Evolutionary conservation across 1,139 yeast species (phyloP).

Genomic region (Arxiozyma slooffiae): DNA sequence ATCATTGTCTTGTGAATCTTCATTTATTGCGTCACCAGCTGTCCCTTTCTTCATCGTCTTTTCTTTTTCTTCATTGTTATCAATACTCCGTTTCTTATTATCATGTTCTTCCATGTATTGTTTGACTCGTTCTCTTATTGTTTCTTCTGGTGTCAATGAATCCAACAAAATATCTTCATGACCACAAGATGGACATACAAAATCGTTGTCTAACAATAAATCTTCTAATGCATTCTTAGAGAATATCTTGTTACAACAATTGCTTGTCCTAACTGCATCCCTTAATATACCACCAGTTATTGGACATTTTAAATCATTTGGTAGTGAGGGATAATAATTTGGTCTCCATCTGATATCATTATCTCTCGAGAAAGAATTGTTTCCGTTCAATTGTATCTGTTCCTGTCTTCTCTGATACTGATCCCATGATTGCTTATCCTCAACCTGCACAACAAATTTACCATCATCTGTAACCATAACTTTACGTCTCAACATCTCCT

Average conservation of each 20-base stretch:
- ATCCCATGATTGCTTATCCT: slow-evolving; percentile 90
- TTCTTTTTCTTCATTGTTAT: neutral
- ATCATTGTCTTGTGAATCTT: neutral
- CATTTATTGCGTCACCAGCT: too few relatives aligned
- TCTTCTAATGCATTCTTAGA: slow-evolving; percentile 63
- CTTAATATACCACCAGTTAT: slow-evolving; percentile 50
- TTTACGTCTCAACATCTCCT: slow-evolving; percentile 59
- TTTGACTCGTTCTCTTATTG: slow-evolving; percentile 44
- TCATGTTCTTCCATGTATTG: slow-evolving; percentile 41
- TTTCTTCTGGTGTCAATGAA: slow-evolving; percentile 52
- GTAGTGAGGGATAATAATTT: slow-evolving; percentile 29
- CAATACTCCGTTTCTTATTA: neutral
- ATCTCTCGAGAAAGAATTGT: too few relatives aligned
- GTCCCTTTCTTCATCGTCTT: too few relatives aligned
- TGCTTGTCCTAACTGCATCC: slow-evolving; percentile 68
- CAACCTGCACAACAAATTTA: slow-evolving; percentile 87
- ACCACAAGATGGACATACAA: slow-evolving; percentile 82
- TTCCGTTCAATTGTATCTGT: slow-evolving; percentile 42
- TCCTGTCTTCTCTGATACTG: slow-evolving; percentile 63
- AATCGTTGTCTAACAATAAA: slow-evolving; percentile 68
- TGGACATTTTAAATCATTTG: slow-evolving; percentile 45
- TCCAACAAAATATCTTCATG: slow-evolving; percentile 69
- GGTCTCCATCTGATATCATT: slow-evolving; percentile 29
- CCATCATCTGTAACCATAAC: slow-evolving; percentile 92
- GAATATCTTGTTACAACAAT: slow-evolving; percentile 60